Base-by-base conservation (phyloP, 768 basidiomycete species). In the Auriscalpium orientale region DNA sequence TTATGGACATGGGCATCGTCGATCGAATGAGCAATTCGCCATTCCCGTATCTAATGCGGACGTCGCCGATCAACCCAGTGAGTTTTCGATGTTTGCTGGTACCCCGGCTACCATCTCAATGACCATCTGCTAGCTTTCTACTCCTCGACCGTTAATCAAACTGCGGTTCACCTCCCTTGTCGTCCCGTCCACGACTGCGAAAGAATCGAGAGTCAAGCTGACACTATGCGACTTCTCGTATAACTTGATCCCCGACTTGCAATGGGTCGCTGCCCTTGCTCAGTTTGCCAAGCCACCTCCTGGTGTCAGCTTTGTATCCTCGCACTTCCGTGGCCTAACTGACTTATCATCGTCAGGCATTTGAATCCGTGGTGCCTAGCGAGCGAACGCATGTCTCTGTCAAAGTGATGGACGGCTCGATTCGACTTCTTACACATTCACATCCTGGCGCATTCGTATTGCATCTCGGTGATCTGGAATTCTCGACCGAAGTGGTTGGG, bases 311-410 rank as follows among this genome's bases (percentile, higher is more conserved):
- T 10, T 51, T 35, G 9, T 7, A 18, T 28, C 48, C 16, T 45
- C 46, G 45, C 43, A 15, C 34, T 37, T 20, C 2, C 13, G 8
- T n/a, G 15, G n/a, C 35, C 22, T 58, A 35, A 56, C 45, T 45
- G 53, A 35, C 38, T 49, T 37, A 7, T 35, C 49, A 46, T 38
- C 15, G 15, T 2, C 57, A 84, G 93, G 87, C 89, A 1, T 99
- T 99, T 65, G 95, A 95, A 68, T 80, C 91, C 21, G 93, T 97
- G 12, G 82, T 93, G 15, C 97, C 97, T 1, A 92, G 79, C 54
- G 97, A 98, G 67, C 72, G 87, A 45, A 98, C 93, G 7, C 74
- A 76, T 11, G 70, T 98, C 22, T 73, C 77, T n/a, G 57, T 95
- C 36, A 80, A 77, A 59, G 64, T 93, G 20, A 56, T 72, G 16